Evolutionary conservation across 768 basidiomycete species (phyloP), one percentile per base, ranked within the genome.

Genomic region (Podaxis sp.): DNA sequence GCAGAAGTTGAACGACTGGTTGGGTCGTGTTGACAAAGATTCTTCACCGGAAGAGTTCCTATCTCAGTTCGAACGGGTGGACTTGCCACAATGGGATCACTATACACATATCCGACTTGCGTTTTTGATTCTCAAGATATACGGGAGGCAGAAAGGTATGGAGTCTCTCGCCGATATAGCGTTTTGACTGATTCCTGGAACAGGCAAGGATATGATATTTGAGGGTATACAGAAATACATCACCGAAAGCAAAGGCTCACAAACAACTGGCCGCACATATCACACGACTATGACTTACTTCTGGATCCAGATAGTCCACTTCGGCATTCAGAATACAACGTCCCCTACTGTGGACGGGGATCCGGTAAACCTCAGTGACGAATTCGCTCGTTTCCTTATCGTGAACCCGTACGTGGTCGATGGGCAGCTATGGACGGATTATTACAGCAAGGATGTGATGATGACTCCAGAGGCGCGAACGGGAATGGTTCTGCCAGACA

Each of bases 271-370:
- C 4, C 74, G 76, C 24, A 69, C 75, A 24, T 82, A 80, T 66
- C 77, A 82, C 60, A 59, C 80, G 44, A 79, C 79, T 19, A 80
- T 83, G 81, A 79, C 82, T 0, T 83, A 81, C 63, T 81, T 82
- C 68, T 82, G 82, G 80, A 78, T 82, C 57, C 80, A 83, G 65
- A 73, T 81, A 26, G 79, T 81, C 13, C 80, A 81, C 60, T 78
- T 81, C 56, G 80, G 78, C 0, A 82, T 82, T 53, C 75, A 70
- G 9, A 77, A 75, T 59, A 75, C 75, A 61, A 69, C 71, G 15
- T 66, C 72, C 44, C 60, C 66, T 5, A 61, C 64, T 5, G 38
- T 57, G 12, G 56, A 42, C 9, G 42, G 28, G 19, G 22, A 38
- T 26, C 19, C 4, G 8, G n/a, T 33, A 24, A 26, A 38, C 22